Conservation (phyloP, 352 stramenopile species). For the Phytophthora rubi region DNA sequence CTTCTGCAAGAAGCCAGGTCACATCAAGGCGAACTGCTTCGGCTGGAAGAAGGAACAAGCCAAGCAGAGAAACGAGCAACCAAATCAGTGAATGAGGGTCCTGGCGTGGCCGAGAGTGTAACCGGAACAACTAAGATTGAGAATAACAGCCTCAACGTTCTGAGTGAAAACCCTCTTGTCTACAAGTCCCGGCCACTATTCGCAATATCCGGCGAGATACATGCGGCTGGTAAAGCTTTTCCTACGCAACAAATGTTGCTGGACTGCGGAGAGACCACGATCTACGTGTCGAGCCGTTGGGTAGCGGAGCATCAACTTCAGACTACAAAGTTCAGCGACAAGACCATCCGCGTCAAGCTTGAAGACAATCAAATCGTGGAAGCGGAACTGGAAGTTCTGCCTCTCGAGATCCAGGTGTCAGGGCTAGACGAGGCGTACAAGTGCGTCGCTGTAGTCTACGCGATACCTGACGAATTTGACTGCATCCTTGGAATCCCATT, state of each 20-base stretch:
- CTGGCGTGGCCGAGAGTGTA: neutral
- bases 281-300: too few species aligned
- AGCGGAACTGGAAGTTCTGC: neutral
- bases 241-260: too few species aligned
- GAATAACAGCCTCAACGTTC: neutral
- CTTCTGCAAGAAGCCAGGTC: neutral
- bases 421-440: neutral
- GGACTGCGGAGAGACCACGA: too few species aligned
- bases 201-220: too few species aligned
- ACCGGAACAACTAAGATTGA: neutral
- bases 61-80: neutral
- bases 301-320: too few species aligned
- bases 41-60: neutral
- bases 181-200: too few species aligned
- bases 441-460: neutral
- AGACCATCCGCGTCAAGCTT: neutral
- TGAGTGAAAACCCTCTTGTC: too few species aligned
- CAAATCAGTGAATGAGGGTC: neutral
- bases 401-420: neutral
- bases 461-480: neutral
- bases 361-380: neutral
- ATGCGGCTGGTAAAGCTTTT: too few species aligned
- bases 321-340: neutral
- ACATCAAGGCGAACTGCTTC: neutral
- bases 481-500: neutral